These are phyloP conservation scores for Starmera amethionina DNA, from an alignment of 805 yeast species.

Conservation along the genomic window DNA sequence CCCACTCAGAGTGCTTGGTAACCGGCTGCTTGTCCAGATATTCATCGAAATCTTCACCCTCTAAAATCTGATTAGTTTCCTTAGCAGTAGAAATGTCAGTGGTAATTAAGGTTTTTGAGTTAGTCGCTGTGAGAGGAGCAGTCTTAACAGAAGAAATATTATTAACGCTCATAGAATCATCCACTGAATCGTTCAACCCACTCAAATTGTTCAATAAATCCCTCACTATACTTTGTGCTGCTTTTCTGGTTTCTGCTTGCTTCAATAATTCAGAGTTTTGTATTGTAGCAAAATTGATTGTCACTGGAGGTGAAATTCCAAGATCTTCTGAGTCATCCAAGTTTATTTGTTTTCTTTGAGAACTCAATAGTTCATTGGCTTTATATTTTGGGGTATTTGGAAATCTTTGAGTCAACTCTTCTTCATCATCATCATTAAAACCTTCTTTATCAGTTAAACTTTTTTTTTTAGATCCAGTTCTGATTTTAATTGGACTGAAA, in stretches of 20 bases:
- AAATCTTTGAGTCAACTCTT: slow-evolving; percentile 25
- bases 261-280: background rate
- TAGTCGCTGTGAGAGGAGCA: background rate
- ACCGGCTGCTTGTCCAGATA: slow-evolving; percentile 8
- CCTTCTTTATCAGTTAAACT: no score
- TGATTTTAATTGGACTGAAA: slow-evolving; percentile 12
- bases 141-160: background rate
- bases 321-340: slow-evolving; percentile 18
- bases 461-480: background rate
- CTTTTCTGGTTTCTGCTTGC: slow-evolving; percentile 14
- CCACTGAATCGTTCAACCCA: slow-evolving; percentile 14
- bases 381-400: slow-evolving; percentile 39
- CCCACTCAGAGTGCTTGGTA: no score
- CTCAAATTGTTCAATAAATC: slow-evolving; percentile 16
- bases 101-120: background rate
- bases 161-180: background rate
- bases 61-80: background rate
- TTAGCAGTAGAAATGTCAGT: background rate
- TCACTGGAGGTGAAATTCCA: slow-evolving; percentile 16
- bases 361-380: slow-evolving; percentile 24
- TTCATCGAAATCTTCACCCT: slow-evolving; percentile 15
- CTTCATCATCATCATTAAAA: background rate
- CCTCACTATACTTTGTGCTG: slow-evolving; percentile 15
- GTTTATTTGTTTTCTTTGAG: slow-evolving; percentile 8
- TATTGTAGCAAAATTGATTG: slow-evolving; percentile 13